Evolutionary conservation across 2,329 filamentous ascomycete species (phyloP).

Genomic region (Pseudocercospora eumusae): DNA sequence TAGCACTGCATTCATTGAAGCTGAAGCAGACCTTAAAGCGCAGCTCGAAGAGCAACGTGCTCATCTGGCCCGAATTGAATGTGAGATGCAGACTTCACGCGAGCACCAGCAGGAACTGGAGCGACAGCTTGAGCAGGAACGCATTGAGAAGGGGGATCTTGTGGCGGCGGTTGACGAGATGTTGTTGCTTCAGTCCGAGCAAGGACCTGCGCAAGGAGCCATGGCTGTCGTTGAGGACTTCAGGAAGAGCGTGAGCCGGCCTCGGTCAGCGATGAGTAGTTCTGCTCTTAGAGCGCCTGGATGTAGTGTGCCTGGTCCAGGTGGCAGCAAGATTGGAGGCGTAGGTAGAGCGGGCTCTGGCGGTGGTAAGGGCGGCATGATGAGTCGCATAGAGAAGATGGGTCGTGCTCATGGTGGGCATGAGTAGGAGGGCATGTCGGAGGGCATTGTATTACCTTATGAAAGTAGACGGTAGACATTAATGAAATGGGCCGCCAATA

Average conservation of each 20-base stretch:
- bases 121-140: conserved; percentile 68
- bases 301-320: conserved; percentile 42
- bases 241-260: conserved; percentile 57
- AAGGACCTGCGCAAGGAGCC: conserved; percentile 43
- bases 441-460: too few species aligned
- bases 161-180: conserved; percentile 82
- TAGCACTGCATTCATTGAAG: conserved; percentile 24
- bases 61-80: conserved; percentile 71
- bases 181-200: conserved; percentile 64
- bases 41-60: conserved; percentile 67
- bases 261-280: conserved; percentile 36
- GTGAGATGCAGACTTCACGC: conserved; percentile 69
- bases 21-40: conserved; percentile 42
- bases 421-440: too few species aligned
- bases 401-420: conserved; percentile 13
- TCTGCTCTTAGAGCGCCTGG: conserved; percentile 59
- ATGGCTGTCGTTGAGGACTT: conserved; percentile 51
- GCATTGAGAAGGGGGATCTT: conserved; percentile 80
- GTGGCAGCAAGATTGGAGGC: conserved; percentile 47
- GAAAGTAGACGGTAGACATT: too few species aligned
- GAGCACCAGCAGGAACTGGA: conserved; percentile 71
- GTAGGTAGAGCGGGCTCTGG: conserved; percentile 13
- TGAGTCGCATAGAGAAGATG: conserved; percentile 24
- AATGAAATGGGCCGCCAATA: not conserved
- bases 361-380: conserved; percentile 18